Evolutionary conservation across 2,329 filamentous ascomycete genomes (phyloP).

Genomic region (Ophiobolus disseminans): DNA sequence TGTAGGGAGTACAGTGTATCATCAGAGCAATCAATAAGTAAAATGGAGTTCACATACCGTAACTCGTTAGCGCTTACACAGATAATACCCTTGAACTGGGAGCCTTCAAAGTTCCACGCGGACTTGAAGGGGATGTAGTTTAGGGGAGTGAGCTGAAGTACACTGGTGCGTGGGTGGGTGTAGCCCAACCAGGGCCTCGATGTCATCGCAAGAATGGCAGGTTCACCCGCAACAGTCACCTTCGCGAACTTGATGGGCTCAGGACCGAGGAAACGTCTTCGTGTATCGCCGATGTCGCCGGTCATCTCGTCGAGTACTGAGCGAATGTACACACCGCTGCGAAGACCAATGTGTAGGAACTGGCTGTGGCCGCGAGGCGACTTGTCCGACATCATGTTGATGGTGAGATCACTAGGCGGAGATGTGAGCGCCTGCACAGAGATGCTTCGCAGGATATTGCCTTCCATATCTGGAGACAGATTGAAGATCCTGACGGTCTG

Average conservation of each 20-base stretch:
- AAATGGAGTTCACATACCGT: conserved; percentile 64
- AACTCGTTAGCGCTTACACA: conserved; percentile 89
- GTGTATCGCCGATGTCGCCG: conserved; percentile 91
- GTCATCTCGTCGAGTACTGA: conserved; percentile 95
- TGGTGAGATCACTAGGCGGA: conserved; percentile 84
- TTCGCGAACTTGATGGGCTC: conserved; percentile 89
- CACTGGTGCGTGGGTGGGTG: conserved; percentile 82
- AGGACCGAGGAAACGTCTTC: conserved; percentile 91
- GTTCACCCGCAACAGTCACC: conserved; percentile 84
- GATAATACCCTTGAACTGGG: conserved; percentile 94
- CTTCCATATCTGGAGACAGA: conserved; percentile 83
- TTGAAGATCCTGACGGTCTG: conserved; percentile 93
- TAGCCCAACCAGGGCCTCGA: conserved; percentile 97
- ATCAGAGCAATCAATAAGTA: conserved; percentile 60
- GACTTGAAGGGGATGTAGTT: conserved; percentile 89
- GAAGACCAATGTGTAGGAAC: conserved; percentile 93
- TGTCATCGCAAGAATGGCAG: conserved; percentile 86
- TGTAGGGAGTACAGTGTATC: conserved; percentile 62
- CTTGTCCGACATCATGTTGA: conserved; percentile 96
- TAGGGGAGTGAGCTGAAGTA: conserved; percentile 90
- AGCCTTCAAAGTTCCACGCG: conserved; percentile 95
- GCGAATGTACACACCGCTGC: conserved; percentile 93
- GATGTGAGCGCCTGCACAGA: conserved; percentile 94
- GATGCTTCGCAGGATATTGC: conserved; percentile 75
- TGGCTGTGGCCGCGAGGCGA: conserved; percentile 86